Base-by-base conservation (phyloP, 2,329 filamentous ascomycete species). In the Cadophora sp. region DNA sequence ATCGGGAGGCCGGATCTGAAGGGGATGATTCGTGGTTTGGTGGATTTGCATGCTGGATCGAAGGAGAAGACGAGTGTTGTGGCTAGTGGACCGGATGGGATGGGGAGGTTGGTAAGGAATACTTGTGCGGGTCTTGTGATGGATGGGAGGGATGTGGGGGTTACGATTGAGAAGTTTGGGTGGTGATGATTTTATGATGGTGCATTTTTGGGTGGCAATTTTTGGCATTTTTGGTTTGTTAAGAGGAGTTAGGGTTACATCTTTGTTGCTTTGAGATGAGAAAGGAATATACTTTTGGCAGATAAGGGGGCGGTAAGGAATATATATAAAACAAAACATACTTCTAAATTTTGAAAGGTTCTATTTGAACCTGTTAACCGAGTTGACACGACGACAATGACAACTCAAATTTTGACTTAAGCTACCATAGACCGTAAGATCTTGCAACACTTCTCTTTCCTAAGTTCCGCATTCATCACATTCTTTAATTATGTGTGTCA, bases 121-220 rank as follows among this genome's bases (percentile, higher is more conserved):
- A 78, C 79, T 2, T 88, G 84, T 74, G 83, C 87, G 1, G 73
- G 73, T 6, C 77, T 86, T 66, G 79, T 87, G 11, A 76, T 78
- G 62, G 70, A 79, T 8, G 88, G 87, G 0, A 76, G 75, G 58
- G 74, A 84, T 72, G 78, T 90, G 3, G 76, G 81, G 63, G 79
- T 90, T 59, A 79, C 82, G 33, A 84, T 90, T 30, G 89, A 91
- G 84, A 91, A 91, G 73, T 90, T 90, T 81, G 88, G 87, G 1
- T 91, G 88, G 88, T 91, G 59, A 69, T 27, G 39, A 24, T 47
- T n/a, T 36, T 39, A 58, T 18, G 55, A 41, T 41, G 14, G 22
- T 27, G 13, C n/a, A 16, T 39, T 16, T 58, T 24, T 58, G 20
- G 1, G 20, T 58, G 33, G 20, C 8, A 7, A 3, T 22, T 20